Conservation (phyloP, 1,139 yeast genomes). For the Suhomyces bokatorum region DNA sequence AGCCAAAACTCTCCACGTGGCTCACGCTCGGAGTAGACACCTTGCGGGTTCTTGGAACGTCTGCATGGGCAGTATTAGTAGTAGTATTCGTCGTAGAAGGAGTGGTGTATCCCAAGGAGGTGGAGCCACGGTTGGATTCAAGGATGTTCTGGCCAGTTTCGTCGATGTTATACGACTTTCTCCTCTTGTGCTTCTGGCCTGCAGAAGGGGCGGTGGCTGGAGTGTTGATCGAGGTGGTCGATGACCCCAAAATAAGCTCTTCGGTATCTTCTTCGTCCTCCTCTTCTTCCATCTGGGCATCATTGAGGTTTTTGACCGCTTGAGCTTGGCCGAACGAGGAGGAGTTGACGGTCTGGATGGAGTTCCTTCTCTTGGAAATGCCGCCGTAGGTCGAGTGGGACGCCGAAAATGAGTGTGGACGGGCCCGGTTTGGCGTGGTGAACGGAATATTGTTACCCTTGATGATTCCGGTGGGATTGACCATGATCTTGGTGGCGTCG, state of each 20-base stretch:
- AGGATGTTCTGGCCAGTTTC: constrained; percentile 3
- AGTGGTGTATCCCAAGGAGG: neutral
- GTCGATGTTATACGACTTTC: constrained; percentile 13
- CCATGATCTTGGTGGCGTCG: constrained; percentile 15
- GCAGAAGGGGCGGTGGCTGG: constrained; percentile 9
- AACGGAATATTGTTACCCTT: constrained; percentile 10
- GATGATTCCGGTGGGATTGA: constrained; percentile 17
- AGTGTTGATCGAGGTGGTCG: neutral
- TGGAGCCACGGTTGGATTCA: neutral
- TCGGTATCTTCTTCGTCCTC: constrained; percentile 11
- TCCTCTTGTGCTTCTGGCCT: constrained; percentile 17
- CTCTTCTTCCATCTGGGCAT: constrained; percentile 9
- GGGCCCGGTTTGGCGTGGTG: constrained; percentile 1
- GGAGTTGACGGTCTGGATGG: constrained; percentile 13
- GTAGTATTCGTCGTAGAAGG: no score
- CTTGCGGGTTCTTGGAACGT: constrained; percentile 5
- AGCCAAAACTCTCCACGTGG: constrained; percentile 1
- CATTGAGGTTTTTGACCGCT: constrained; percentile 1
- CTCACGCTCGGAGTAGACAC: constrained; percentile 4
- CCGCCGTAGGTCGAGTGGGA: constrained; percentile 13
- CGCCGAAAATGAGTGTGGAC: constrained; percentile 16
- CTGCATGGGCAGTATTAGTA: neutral
- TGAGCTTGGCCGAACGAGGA: constrained; percentile 6
- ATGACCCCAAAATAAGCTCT: constrained; percentile 3
- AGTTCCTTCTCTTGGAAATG: constrained; percentile 14